Evolutionary conservation across 805 yeast species (phyloP).

Genomic region (Blastobotrys terrestris): DNA sequence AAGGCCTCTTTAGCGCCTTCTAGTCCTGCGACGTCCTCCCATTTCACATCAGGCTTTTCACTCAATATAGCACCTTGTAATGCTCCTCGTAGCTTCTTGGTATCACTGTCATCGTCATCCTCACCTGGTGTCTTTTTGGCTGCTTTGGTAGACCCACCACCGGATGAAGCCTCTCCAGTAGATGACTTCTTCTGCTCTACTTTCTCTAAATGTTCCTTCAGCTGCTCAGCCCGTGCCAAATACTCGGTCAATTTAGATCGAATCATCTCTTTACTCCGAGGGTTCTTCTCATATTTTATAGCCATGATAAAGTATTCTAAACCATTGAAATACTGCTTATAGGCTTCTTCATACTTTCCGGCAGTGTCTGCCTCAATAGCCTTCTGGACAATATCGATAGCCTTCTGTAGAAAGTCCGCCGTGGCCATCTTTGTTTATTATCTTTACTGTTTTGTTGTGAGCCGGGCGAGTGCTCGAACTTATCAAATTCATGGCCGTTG

Average conservation of each 20-base stretch:
- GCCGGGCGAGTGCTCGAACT: background rate
- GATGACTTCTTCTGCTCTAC: constrained; percentile 40
- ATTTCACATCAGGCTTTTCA: constrained; percentile 85
- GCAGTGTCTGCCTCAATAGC: constrained; percentile 94
- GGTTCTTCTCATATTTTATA: constrained; percentile 87
- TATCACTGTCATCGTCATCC: constrained; percentile 70
- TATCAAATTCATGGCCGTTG: background rate
- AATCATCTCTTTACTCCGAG: constrained; percentile 80
- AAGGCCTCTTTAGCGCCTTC: constrained; percentile 94
- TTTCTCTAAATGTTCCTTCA: constrained; percentile 81
- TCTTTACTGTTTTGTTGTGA: background rate
- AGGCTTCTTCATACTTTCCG: constrained; percentile 87
- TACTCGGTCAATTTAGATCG: constrained; percentile 88
- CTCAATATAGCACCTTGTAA: constrained; percentile 84
- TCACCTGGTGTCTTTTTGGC: constrained; percentile 45
- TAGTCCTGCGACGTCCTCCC: constrained; percentile 96
- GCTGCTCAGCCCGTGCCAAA: constrained; percentile 84
- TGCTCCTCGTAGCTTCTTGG: constrained; percentile 85
- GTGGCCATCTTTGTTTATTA: constrained; percentile 22
- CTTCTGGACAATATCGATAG: constrained; percentile 88
- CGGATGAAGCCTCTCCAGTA: constrained; percentile 47
- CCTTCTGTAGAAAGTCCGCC: constrained; percentile 78
- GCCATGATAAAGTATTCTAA: constrained; percentile 94
- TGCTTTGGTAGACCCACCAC: constrained; percentile 48
- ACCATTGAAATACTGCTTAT: constrained; percentile 85